Conservation (phyloP, 2,329 filamentous ascomycete species). For the Huntiella bhutanensis region DNA sequence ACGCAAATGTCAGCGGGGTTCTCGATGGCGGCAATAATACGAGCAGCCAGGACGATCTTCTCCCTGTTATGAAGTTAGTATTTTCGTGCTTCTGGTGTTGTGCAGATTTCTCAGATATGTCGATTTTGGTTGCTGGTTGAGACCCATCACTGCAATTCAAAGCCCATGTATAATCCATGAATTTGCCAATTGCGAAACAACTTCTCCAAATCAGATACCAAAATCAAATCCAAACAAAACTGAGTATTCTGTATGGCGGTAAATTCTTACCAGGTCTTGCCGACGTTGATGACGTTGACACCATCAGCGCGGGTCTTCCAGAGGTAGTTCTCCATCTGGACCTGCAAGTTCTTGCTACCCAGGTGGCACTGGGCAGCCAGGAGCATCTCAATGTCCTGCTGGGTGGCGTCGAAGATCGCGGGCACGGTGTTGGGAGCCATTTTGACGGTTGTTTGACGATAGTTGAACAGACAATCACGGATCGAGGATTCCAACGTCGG, state of each 20-base stretch:
- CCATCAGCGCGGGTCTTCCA: constrained; percentile 99
- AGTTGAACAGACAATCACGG: constrained; percentile 16
- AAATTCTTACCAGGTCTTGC: constrained; percentile 83
- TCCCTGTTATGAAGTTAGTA: constrained; percentile 44
- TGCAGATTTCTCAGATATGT: too few relatives aligned
- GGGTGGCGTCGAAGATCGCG: constrained; percentile 88
- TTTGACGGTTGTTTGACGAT: constrained; percentile 35
- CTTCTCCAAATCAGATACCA: too few relatives aligned
- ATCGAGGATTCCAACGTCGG: constrained; percentile 15
- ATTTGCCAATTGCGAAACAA: too few relatives aligned
- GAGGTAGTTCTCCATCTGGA: constrained; percentile 98
- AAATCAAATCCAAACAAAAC: background rate
- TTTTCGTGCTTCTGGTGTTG: too few relatives aligned
- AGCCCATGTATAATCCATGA: too few relatives aligned
- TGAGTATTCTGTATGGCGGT: background rate
- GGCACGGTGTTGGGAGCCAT: constrained; percentile 95
- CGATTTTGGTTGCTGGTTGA: too few relatives aligned
- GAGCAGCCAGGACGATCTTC: constrained; percentile 97
- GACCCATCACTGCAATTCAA: too few relatives aligned
- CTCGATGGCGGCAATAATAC: constrained; percentile 97
- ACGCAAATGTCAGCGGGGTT: constrained; percentile 99
- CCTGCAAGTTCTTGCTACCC: constrained; percentile 97
- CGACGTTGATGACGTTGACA: constrained; percentile 98
- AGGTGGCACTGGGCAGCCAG: constrained; percentile 92
- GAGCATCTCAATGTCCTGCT: constrained; percentile 98